A percentile compares a stretch with the other conserved stretches of the same genome.
These are phyloP conservation scores for Xylaria digitata DNA, from an alignment of 2,329 filamentous ascomycete species.

Conservation along the genomic window DNA sequence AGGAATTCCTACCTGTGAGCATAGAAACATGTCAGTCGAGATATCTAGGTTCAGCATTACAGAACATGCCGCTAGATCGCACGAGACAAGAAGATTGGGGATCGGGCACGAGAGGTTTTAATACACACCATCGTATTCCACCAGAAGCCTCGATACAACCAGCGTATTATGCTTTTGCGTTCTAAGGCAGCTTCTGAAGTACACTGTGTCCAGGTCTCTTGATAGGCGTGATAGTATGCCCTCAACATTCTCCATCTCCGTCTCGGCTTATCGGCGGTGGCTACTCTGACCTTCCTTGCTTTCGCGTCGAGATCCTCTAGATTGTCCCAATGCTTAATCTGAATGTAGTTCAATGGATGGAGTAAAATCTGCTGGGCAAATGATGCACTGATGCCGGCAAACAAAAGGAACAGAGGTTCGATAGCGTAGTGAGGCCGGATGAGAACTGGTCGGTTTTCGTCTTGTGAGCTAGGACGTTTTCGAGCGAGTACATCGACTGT, in stretches of 20 bases:
- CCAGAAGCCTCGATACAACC: constrained; percentile 79
- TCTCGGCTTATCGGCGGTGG: constrained; percentile 49
- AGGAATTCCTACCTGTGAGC: constrained; percentile 60
- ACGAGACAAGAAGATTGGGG: no score
- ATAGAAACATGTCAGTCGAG: no score
- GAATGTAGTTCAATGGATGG: constrained; percentile 77
- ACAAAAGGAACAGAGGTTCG: constrained; percentile 76
- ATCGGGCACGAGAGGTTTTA: constrained; percentile 49
- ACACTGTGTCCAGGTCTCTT: constrained; percentile 73
- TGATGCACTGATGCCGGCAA: constrained; percentile 76
- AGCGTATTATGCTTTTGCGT: constrained; percentile 67
- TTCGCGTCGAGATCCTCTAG: constrained; percentile 77
- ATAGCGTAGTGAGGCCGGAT: constrained; percentile 81
- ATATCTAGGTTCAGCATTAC: no score
- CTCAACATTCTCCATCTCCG: constrained; percentile 65
- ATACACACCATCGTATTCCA: constrained; percentile 72
- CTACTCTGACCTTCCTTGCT: constrained; percentile 58
- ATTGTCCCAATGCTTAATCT: constrained; percentile 78
- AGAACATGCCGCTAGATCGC: no score
- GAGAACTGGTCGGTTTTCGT: constrained; percentile 54
- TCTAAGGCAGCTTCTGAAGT: constrained; percentile 65
- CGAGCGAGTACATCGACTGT: constrained; percentile 62
- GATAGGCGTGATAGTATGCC: constrained; percentile 77
- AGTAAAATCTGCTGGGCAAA: constrained; percentile 75
- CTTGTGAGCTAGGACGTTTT: constrained; percentile 55